Percentiles rank a stretch among this genome's conserved stretches.
phyloP scores from a whole-genome alignment of 306 rosid species.

The Cucurbita moschata region DNA sequence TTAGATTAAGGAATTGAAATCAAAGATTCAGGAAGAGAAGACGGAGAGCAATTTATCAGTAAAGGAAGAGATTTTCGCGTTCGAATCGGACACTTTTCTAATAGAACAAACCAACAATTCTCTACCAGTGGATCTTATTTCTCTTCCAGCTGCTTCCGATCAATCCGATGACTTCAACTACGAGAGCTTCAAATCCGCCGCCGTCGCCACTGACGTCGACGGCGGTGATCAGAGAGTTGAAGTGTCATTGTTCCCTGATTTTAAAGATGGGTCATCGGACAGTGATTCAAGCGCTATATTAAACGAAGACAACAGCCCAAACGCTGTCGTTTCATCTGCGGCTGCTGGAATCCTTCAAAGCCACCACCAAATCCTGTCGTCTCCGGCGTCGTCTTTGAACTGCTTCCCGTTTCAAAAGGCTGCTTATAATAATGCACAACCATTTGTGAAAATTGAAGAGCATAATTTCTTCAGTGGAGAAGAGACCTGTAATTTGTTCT shows the following conservation, averaged over 20 bases:
- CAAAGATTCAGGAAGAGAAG: conserved; percentile 34
- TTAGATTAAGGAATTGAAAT: conserved; percentile 72
- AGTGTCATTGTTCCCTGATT: conserved; percentile 6
- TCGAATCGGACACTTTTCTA: conserved; percentile 18
- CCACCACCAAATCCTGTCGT: conserved; percentile 24
- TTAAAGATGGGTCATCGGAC: conserved; percentile 80
- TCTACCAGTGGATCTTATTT: conserved; percentile 13
- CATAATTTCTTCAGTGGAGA: conserved; percentile 73
- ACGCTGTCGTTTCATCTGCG: conserved; percentile 9
- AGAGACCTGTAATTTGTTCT: conserved; percentile 68
- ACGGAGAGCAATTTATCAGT: conserved; percentile 38
- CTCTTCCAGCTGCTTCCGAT: conserved; percentile 23
- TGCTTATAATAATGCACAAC: conserved; percentile 10
- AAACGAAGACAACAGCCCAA: conserved; percentile 60
- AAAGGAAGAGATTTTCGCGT: conserved; percentile 37
- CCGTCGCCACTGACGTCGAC: neutral
- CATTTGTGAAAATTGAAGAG: conserved; percentile 74
- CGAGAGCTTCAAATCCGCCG: conserved; percentile 18
- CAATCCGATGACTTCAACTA: conserved; percentile 26
- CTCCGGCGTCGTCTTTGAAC: conserved; percentile 8
- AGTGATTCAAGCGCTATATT: conserved; percentile 85
- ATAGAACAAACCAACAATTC: conserved; percentile 13
- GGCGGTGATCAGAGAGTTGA: conserved; percentile 2
- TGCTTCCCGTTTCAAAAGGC: neutral
- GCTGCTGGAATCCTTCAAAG: conserved; percentile 18